These are phyloP conservation scores for Ophiostoma montium DNA, from an alignment of 2,329 filamentous ascomycete genomes.

Conservation along the genomic window DNA sequence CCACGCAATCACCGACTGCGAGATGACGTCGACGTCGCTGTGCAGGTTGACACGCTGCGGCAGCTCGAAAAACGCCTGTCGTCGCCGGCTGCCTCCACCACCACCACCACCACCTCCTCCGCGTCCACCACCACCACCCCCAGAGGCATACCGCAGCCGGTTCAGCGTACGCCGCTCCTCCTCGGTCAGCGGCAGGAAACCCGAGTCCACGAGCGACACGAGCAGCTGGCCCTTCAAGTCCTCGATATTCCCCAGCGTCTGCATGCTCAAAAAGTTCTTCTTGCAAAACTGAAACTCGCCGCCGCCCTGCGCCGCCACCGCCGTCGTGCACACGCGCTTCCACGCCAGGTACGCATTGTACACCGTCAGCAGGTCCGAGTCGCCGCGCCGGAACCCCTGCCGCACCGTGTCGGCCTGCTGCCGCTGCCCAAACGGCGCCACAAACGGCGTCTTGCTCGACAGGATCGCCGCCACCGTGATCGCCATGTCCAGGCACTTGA, in stretches of 20 bases:
- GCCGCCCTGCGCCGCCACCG: constrained; percentile 32
- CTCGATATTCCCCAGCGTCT: constrained; percentile 82
- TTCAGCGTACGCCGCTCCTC: constrained; percentile 58
- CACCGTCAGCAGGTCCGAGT: constrained; percentile 82
- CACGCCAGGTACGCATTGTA: constrained; percentile 90
- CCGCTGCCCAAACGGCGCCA: constrained; percentile 71
- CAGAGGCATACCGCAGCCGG: constrained; percentile 49
- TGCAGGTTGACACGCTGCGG: constrained; percentile 62
- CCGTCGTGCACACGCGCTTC: constrained; percentile 65
- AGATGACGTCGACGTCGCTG: constrained; percentile 65
- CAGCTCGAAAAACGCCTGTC: constrained; percentile 62
- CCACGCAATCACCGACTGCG: constrained; percentile 75
- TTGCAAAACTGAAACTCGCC: constrained; percentile 84
- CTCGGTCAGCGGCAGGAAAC: constrained; percentile 60
- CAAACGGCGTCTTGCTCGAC: constrained; percentile 88
- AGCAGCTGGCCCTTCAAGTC: constrained; percentile 89
- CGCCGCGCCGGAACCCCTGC: constrained; percentile 64
- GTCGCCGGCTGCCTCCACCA: constrained; percentile 44
- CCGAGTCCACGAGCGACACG: constrained; percentile 71
- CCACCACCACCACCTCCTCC: constrained; percentile 23
- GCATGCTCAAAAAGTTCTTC: constrained; percentile 85
- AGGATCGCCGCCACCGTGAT: constrained; percentile 86
- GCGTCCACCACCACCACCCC: no score
- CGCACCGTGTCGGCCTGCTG: constrained; percentile 70
- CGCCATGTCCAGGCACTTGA: constrained; percentile 81